Evolutionary conservation across 345 rosid genomes (phyloP).

Genomic region (Rhodamnia rubescens): DNA sequence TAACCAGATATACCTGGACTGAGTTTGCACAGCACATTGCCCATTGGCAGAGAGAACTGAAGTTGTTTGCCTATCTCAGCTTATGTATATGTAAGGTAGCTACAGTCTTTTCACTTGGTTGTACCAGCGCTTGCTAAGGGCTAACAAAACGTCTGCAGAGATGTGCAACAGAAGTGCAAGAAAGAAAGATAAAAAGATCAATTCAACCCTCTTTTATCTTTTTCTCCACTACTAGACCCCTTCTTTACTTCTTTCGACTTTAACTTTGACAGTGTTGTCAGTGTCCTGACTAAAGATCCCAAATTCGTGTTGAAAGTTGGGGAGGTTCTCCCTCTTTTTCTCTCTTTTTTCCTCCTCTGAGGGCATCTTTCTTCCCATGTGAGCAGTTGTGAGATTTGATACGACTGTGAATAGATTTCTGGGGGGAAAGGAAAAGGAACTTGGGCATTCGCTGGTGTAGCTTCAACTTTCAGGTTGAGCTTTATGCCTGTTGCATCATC

Average conservation of each 20-base stretch:
- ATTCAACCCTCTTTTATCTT: not conserved
- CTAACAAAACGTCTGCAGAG: not conserved
- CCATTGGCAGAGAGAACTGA: not conserved
- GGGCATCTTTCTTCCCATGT: not conserved
- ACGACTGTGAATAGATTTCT: not conserved
- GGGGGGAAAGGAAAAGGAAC: not conserved
- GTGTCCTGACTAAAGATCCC: not conserved
- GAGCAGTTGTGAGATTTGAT: not conserved
- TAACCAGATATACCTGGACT: not conserved
- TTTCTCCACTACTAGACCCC: not conserved
- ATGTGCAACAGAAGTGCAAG: not conserved
- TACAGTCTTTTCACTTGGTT: not conserved
- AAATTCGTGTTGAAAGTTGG: not conserved
- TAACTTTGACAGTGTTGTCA: not conserved
- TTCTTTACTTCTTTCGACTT: not conserved
- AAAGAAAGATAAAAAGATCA: not conserved
- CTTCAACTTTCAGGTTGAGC: not conserved
- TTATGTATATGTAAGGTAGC: not conserved
- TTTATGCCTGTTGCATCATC: not conserved
- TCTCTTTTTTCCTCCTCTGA: not conserved
- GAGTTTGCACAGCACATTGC: not conserved
- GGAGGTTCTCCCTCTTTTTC: not conserved
- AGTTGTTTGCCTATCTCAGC: not conserved
- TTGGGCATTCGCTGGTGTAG: not conserved
- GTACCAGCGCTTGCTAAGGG: not conserved